phyloP scores from a whole-genome alignment of 2,329 filamentous ascomycete species.

The Arthrobotrys iridis region DNA sequence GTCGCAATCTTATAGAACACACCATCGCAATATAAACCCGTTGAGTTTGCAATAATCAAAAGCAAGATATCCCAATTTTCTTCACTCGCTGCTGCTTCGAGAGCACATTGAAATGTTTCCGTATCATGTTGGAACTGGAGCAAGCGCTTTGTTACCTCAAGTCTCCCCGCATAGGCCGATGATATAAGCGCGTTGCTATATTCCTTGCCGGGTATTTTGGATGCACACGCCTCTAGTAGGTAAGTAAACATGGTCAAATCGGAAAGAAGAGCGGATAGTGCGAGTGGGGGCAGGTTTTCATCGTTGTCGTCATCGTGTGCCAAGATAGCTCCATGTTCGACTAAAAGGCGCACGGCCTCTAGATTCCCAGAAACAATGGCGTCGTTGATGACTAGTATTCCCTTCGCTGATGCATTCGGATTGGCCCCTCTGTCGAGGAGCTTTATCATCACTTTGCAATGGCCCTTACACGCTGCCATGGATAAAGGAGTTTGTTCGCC shows the following conservation, averaged over 20 bases:
- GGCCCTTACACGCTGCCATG: conserved; percentile 62
- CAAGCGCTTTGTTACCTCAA: conserved; percentile 62
- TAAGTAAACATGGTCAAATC: conserved; percentile 63
- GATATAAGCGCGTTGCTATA: conserved; percentile 62
- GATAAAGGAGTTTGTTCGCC: conserved; percentile 61
- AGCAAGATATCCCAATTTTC: conserved; percentile 62
- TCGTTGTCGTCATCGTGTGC: conserved; percentile 58
- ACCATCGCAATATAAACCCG: conserved; percentile 60
- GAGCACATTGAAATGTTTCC: conserved; percentile 60
- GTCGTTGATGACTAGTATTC: conserved; percentile 62
- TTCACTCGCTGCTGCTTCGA: conserved; percentile 60
- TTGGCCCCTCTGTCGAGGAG: conserved; percentile 62
- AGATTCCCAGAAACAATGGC: conserved; percentile 63
- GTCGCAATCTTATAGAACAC: conserved; percentile 61
- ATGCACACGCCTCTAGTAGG: conserved; percentile 62
- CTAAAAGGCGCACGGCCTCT: conserved; percentile 62
- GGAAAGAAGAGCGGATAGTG: conserved; percentile 61
- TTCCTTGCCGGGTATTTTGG: conserved; percentile 62
- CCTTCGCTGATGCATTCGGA: conserved; percentile 59
- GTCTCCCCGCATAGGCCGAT: conserved; percentile 62
- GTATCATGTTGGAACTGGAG: conserved; percentile 61
- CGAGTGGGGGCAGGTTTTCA: conserved; percentile 59
- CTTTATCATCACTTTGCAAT: conserved; percentile 63
- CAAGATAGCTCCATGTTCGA: conserved; percentile 61
- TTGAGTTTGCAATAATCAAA: conserved; percentile 60